Evolutionary conservation across 2,329 filamentous ascomycete species (phyloP).

Genomic region (Nemania abortiva): DNA sequence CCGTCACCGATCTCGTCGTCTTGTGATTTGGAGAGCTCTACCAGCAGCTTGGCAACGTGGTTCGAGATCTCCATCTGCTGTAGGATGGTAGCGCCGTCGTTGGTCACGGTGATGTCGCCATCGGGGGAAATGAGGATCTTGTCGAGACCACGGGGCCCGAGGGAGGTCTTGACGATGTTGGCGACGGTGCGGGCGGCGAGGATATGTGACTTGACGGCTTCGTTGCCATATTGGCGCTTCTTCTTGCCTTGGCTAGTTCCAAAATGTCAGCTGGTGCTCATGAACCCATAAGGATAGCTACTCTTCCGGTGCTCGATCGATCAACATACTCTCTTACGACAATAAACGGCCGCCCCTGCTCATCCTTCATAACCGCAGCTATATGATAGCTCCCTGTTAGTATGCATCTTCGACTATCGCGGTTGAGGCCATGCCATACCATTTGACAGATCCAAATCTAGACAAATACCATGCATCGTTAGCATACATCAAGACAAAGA

Average conservation of each 20-base stretch:
- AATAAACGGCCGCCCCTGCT: constrained; percentile 96
- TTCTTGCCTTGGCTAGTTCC: constrained; percentile 88
- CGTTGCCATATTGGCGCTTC: constrained; percentile 95
- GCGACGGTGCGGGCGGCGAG: constrained; percentile 95
- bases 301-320: background rate
- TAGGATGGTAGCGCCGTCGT: constrained; percentile 97
- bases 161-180: constrained; percentile 96
- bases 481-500: constrained; percentile 38
- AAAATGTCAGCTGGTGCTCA: constrained; percentile 35
- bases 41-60: constrained; percentile 95
- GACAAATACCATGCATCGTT: constrained; percentile 43
- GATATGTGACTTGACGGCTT: constrained; percentile 98
- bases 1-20: constrained; percentile 99
- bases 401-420: constrained; percentile 1
- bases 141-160: constrained; percentile 95
- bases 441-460: constrained; percentile 88
- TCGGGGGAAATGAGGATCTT: constrained; percentile 99
- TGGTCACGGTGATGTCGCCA: constrained; percentile 98
- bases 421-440: constrained; percentile 68
- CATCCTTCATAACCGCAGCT: constrained; percentile 91
- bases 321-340: constrained; percentile 90
- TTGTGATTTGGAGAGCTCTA: constrained; percentile 97
- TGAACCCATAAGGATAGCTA: constrained; percentile 15
- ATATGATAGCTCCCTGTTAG: constrained; percentile 42
- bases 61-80: constrained; percentile 99